Percentiles rank a stretch among this genome's conserved stretches.
phyloP scores from a whole-genome alignment of 352 stramenopile species.

The Phytophthora sp. region DNA sequence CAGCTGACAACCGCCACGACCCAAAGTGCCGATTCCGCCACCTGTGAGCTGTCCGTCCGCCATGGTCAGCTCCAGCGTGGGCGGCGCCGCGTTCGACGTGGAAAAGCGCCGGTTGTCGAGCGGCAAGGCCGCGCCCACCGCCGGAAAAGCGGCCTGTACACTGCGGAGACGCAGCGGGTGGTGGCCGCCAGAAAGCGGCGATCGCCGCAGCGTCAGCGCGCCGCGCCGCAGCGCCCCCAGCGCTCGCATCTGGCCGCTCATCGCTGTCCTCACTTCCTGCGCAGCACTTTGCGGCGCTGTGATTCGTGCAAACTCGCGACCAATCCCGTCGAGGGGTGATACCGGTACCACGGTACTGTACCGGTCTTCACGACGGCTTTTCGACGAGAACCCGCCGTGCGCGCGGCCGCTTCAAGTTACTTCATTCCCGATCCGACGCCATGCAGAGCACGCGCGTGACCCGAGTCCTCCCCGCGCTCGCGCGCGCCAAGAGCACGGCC shows the following conservation, averaged over 20 bases:
- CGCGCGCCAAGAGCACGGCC: conserved; percentile 22
- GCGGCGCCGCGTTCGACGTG: conserved; percentile 19
- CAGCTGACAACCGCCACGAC: no score
- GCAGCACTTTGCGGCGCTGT: neutral
- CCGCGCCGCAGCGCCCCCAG: conserved; percentile 19
- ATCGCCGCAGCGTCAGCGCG: neutral
- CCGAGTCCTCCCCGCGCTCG: neutral
- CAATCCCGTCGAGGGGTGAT: neutral
- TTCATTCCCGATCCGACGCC: conserved; percentile 10
- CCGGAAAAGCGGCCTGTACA: conserved; percentile 4
- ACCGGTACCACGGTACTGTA: neutral
- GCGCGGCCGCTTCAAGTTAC: conserved; percentile 12
- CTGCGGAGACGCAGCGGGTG: neutral
- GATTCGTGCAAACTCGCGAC: conserved; percentile 12
- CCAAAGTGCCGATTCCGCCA: no score
- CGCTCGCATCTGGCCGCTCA: conserved; percentile 10
- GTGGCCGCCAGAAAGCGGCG: neutral
- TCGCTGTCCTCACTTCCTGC: conserved; percentile 9
- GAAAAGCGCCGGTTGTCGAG: conserved; percentile 43
- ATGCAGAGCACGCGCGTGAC: conserved; percentile 25
- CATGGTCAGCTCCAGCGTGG: conserved; percentile 38
- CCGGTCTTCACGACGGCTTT: conserved; percentile 4
- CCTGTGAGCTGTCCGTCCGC: conserved; percentile 45
- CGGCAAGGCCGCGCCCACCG: conserved; percentile 9
- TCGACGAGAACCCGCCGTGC: conserved; percentile 2